Evolutionary conservation across 495 filamentous ascomycete species (phyloP).

Genomic region (Rostrohypoxylon terebratum): DNA sequence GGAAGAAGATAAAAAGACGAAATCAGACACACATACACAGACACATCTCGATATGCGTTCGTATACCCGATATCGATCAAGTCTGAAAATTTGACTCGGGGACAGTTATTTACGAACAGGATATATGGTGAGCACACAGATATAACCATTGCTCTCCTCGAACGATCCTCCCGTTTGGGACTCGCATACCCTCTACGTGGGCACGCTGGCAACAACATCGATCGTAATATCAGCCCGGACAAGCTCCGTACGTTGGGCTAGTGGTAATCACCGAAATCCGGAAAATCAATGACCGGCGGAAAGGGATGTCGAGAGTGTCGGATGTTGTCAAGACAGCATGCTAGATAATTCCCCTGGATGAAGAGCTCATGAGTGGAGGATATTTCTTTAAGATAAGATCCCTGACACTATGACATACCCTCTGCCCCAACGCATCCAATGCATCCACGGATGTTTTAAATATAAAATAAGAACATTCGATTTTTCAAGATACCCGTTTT

Average conservation of each 20-base stretch:
- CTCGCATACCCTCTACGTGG: not conserved
- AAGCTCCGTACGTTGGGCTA: not conserved
- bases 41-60: not conserved
- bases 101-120: not conserved
- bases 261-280: not conserved
- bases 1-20: not conserved
- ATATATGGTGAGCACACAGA: not conserved
- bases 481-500: slow-evolving; percentile 11
- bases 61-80: not conserved
- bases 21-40: not conserved
- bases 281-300: not conserved
- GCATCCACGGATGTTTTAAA: not conserved
- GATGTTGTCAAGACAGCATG: not conserved
- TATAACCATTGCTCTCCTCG: not conserved
- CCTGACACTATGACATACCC: not conserved
- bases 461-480: not conserved
- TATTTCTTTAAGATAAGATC: not conserved
- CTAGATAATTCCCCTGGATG: not conserved
- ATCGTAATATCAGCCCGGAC: not conserved
- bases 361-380: not conserved
- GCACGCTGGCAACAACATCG: not conserved
- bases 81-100: no score
- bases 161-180: not conserved
- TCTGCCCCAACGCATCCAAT: not conserved
- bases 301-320: not conserved